A percentile compares a stretch with the other conserved stretches of the same genome.
These are phyloP conservation scores for Aureobasidium musti DNA, from an alignment of 2,329 filamentous ascomycete species.

Conservation along the genomic window DNA sequence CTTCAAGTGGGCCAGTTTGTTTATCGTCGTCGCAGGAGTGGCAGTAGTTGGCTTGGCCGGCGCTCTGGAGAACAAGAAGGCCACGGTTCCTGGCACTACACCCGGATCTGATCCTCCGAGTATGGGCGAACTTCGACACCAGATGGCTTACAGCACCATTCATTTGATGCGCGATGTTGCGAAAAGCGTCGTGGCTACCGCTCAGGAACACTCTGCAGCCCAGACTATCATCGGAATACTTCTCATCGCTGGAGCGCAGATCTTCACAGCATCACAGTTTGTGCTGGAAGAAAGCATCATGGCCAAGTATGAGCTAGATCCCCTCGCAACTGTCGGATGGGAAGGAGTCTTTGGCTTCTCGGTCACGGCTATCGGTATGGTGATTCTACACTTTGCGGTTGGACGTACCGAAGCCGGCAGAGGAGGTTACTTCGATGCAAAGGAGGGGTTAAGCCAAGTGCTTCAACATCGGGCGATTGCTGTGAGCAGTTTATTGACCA, in stretches of 20 bases:
- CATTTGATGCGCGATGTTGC: slow-evolving; percentile 28
- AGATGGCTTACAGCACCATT: neutral
- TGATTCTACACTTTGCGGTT: slow-evolving; percentile 73
- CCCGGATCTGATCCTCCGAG: slow-evolving; percentile 32
- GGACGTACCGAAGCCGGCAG: slow-evolving; percentile 72
- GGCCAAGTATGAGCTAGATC: slow-evolving; percentile 74
- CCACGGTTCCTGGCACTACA: slow-evolving; percentile 37
- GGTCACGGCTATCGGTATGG: slow-evolving; percentile 76
- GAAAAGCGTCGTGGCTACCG: slow-evolving; percentile 46
- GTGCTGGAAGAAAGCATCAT: slow-evolving; percentile 94
- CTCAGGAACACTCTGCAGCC: slow-evolving; percentile 59
- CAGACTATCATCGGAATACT: slow-evolving; percentile 79
- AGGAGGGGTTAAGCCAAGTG: slow-evolving; percentile 81
- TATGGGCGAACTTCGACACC: slow-evolving; percentile 8
- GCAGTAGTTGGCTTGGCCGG: slow-evolving; percentile 88
- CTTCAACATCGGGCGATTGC: slow-evolving; percentile 69
- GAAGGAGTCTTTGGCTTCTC: slow-evolving; percentile 89
- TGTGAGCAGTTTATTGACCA: slow-evolving; percentile 81
- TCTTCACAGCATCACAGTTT: slow-evolving; percentile 96
- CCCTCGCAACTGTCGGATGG: slow-evolving; percentile 91
- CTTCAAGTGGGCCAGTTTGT: slow-evolving; percentile 91
- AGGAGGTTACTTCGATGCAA: slow-evolving; percentile 86
- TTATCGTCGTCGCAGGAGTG: slow-evolving; percentile 85
- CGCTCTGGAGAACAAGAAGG: slow-evolving; percentile 70
- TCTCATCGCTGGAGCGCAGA: slow-evolving; percentile 89